A percentile compares a stretch with the other conserved stretches of the same genome.
Conservation (phyloP, 2,329 filamentous ascomycete species). For the Xylariales sp. region DNA sequence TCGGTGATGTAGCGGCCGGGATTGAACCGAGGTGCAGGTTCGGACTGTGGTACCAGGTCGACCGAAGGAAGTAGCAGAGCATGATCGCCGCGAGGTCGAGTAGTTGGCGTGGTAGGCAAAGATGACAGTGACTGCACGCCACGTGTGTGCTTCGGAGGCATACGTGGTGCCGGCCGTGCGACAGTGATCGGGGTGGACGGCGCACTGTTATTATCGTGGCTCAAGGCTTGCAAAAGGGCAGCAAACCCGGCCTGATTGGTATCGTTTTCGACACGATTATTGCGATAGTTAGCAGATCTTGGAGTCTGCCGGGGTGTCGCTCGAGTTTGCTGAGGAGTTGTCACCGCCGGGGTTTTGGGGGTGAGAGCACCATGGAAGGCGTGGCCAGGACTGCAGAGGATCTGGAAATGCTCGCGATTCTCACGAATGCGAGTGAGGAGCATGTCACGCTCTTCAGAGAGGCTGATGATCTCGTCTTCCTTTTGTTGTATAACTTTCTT, state of each 20-base stretch:
- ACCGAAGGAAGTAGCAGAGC: constrained; percentile 56
- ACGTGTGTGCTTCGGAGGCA: constrained; percentile 61
- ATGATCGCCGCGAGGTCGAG: constrained; percentile 43
- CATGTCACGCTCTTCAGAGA: constrained; percentile 73
- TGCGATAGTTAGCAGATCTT: constrained; percentile 21
- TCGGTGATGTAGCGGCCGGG: constrained; percentile 36
- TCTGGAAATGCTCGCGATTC: constrained; percentile 82
- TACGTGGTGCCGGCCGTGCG: constrained; percentile 41
- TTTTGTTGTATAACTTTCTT: constrained; percentile 76
- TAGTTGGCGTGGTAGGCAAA: constrained; percentile 70
- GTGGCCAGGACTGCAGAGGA: constrained; percentile 70
- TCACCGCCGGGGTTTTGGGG: constrained; percentile 43
- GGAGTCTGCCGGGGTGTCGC: constrained; percentile 49
- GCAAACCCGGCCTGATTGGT: constrained; percentile 65
- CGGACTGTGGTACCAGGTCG: constrained; percentile 57
- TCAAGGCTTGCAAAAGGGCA: constrained; percentile 75
- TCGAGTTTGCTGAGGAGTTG: constrained; percentile 41
- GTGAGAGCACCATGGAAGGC: constrained; percentile 60
- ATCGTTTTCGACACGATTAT: constrained; percentile 24
- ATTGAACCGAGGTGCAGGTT: constrained; percentile 44
- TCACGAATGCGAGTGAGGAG: constrained; percentile 81
- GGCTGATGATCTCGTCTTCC: constrained; percentile 64
- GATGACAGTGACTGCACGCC: constrained; percentile 82
- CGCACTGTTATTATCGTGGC: constrained; percentile 70
- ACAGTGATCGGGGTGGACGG: constrained; percentile 62